phyloP scores from a whole-genome alignment of 2,329 filamentous ascomycete genomes.

The Aspergillaceae sp. region DNA sequence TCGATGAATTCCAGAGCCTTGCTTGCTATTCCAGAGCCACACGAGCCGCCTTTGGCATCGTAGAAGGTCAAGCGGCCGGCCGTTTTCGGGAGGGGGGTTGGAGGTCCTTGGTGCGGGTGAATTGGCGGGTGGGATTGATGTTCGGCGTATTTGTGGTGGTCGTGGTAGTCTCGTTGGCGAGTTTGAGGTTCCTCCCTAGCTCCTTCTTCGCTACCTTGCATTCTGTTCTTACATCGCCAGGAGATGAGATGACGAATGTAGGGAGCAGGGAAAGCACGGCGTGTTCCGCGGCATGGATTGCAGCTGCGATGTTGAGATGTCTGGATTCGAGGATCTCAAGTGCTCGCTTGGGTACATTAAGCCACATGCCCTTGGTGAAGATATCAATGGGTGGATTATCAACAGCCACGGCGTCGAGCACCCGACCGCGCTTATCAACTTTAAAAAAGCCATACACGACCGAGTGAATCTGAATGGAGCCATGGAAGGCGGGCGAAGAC shows the following conservation, averaged over 20 bases:
- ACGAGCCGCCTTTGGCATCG: constrained; percentile 80
- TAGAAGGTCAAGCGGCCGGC: constrained; percentile 89
- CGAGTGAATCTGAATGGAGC: constrained; percentile 74
- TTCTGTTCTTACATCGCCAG: constrained; percentile 87
- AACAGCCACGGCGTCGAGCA: constrained; percentile 85
- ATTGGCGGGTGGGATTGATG: background rate
- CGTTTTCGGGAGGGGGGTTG: constrained; percentile 55
- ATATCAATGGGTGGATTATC: constrained; percentile 87
- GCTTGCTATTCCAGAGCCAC: constrained; percentile 75
- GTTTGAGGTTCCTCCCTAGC: constrained; percentile 53
- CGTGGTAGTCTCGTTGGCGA: constrained; percentile 14
- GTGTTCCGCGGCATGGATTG: constrained; percentile 92
- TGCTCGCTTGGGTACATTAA: constrained; percentile 73
- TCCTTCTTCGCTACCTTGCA: constrained; percentile 88
- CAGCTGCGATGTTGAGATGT: constrained; percentile 71
- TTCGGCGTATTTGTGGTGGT: background rate
- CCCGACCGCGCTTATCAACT: constrained; percentile 72
- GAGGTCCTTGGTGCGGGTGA: constrained; percentile 7
- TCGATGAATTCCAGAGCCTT: constrained; percentile 94
- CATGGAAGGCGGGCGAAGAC: constrained; percentile 59
- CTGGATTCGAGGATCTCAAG: constrained; percentile 68
- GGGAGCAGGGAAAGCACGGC: constrained; percentile 79
- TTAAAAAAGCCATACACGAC: constrained; percentile 97
- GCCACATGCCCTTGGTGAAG: constrained; percentile 85
- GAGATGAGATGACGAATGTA: constrained; percentile 81